These are phyloP conservation scores for Polytrichum commune DNA, from an alignment of 225 moss, liverwort and hornwort species.

Conservation along the genomic window DNA sequence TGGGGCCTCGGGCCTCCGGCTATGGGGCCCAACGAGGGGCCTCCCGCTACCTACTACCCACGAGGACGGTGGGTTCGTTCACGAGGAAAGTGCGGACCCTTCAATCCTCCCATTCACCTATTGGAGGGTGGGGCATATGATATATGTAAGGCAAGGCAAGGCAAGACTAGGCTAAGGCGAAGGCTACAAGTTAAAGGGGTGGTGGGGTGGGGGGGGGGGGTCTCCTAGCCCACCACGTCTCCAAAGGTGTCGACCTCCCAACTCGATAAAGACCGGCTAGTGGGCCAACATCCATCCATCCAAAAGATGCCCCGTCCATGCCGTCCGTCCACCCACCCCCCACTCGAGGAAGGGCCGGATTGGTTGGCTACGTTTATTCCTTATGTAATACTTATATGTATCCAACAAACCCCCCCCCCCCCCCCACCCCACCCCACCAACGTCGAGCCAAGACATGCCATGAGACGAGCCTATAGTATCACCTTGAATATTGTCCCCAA, in stretches of 20 bases:
- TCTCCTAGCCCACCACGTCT: not conserved
- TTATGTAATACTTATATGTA: too few species aligned
- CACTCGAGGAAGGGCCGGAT: not conserved
- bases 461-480: too few species aligned
- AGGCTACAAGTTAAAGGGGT: too few species aligned
- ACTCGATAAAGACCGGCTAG: not conserved
- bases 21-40: not conserved
- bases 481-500: too few species aligned
- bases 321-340: not conserved
- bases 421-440: too few species aligned
- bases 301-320: not conserved
- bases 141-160: too few species aligned
- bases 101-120: too few species aligned
- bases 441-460: too few species aligned
- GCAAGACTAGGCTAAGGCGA: too few species aligned
- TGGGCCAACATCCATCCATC: not conserved
- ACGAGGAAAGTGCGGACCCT: not conserved
- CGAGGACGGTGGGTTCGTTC: not conserved
- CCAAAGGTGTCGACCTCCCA: not conserved
- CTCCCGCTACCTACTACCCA: constrained; percentile 1
- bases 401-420: too few species aligned
- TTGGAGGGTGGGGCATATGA: too few species aligned
- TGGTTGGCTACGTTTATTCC: not conserved
- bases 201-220: not conserved
- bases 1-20: too few species aligned